Conservation (phyloP, 352 stramenopile genomes). For the Achlya hypogyna region DNA sequence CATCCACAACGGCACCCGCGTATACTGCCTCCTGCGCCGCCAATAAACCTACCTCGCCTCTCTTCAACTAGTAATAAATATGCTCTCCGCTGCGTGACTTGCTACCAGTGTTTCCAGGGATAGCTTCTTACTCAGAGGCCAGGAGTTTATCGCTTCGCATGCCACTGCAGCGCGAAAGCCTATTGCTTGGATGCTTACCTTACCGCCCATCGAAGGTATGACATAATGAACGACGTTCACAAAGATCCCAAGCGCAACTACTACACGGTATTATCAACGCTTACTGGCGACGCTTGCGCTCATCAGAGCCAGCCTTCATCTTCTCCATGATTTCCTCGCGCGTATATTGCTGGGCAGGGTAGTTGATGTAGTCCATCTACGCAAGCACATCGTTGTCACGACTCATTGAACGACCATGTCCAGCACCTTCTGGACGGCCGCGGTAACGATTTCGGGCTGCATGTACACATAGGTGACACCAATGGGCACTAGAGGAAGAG, state of each 20-base stretch:
- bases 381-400: neutral
- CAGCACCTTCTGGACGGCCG: conserved; percentile 52
- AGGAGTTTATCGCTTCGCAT: too few relatives aligned
- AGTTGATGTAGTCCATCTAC: conserved; percentile 68
- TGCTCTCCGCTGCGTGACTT: conserved; percentile 8
- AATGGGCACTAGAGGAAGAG: conserved; percentile 44
- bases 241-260: too few relatives aligned
- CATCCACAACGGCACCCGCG: conserved; percentile 94
- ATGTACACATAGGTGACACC: conserved; percentile 75
- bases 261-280: too few relatives aligned
- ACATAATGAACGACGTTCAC: neutral
- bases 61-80: too few relatives aligned
- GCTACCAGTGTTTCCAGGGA: too few relatives aligned
- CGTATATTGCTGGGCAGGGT: conserved; percentile 61
- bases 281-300: conserved; percentile 22
- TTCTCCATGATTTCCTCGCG: conserved; percentile 71
- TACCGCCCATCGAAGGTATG: neutral
- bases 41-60: conserved; percentile 52
- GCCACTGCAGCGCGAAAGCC: too few relatives aligned
- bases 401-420: neutral
- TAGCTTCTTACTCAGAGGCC: too few relatives aligned
- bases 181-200: neutral
- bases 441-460: conserved; percentile 78
- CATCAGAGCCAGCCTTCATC: conserved; percentile 56
- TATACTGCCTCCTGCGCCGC: conserved; percentile 90